These are phyloP conservation scores for Hemileia vastatrix DNA, from an alignment of 1,284 basidiomycete species.

Conservation along the genomic window DNA sequence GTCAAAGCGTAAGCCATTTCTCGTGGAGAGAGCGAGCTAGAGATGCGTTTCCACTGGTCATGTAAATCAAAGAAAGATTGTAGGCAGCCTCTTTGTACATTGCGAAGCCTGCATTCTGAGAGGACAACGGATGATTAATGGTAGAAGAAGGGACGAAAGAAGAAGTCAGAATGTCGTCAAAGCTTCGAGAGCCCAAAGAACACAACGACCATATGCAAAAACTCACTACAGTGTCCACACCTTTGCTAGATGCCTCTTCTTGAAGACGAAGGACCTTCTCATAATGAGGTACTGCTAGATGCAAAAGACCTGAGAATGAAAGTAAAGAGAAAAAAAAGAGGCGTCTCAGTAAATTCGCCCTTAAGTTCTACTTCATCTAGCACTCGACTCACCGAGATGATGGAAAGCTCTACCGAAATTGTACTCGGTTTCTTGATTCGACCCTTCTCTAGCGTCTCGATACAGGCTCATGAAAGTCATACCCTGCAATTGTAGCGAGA, in stretches of 20 bases:
- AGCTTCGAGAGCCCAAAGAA: background rate
- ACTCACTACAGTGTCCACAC: too few species aligned
- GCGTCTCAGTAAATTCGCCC: background rate
- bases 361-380: background rate
- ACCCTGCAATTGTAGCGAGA: constrained; percentile 49
- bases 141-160: constrained; percentile 13
- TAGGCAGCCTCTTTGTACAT: constrained; percentile 70
- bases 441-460: constrained; percentile 52
- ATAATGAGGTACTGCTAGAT: constrained; percentile 72
- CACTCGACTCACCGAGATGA: constrained; percentile 58
- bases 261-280: constrained; percentile 65
- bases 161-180: background rate
- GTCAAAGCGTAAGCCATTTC: constrained; percentile 31
- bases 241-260: too few species aligned
- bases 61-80: constrained; percentile 71
- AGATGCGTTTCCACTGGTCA: constrained; percentile 56
- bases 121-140: constrained; percentile 46
- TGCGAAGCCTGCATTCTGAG: constrained; percentile 19
- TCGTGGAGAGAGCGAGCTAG: constrained; percentile 44
- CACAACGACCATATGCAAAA: constrained; percentile 24
- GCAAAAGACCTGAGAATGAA: constrained; percentile 55
- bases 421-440: constrained; percentile 61
- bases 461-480: constrained; percentile 73
- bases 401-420: constrained; percentile 87
- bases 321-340: background rate